Percentiles rank a stretch among this genome's conserved stretches.
Conservation (phyloP, 2,329 filamentous ascomycete species). For the Purpureocillium lavendulum region DNA sequence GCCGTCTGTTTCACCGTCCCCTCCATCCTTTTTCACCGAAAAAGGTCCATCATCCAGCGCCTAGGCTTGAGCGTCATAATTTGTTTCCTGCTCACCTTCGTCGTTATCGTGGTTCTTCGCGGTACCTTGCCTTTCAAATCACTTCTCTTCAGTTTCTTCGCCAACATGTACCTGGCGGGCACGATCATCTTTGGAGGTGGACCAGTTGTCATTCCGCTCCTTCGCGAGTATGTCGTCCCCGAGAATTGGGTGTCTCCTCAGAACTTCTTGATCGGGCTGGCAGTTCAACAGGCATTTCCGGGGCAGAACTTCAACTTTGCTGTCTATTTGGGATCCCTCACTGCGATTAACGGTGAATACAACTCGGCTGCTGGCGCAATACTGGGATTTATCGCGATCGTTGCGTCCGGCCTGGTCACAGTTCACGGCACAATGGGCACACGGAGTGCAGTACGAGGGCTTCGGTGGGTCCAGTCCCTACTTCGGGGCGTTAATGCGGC, state of each 20-base stretch:
- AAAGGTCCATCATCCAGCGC: too few relatives aligned
- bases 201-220: constrained; percentile 55
- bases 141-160: constrained; percentile 52
- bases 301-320: constrained; percentile 42
- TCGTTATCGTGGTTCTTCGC: constrained; percentile 43
- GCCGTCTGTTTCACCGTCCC: too few relatives aligned
- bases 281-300: constrained; percentile 64
- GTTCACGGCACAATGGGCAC: constrained; percentile 39
- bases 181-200: constrained; percentile 61
- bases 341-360: constrained; percentile 27
- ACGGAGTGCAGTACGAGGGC: too few relatives aligned
- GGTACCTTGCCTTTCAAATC: constrained; percentile 30
- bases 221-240: constrained; percentile 54
- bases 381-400: constrained; percentile 44
- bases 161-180: constrained; percentile 66
- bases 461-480: constrained; percentile 33
- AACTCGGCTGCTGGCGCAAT: constrained; percentile 32
- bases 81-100: constrained; percentile 48
- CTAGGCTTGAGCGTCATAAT: constrained; percentile 33
- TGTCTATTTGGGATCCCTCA: constrained; percentile 46
- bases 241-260: constrained; percentile 63
- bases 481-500: constrained; percentile 50
- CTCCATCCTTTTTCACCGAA: too few relatives aligned
- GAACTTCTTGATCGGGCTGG: constrained; percentile 66
- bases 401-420: constrained; percentile 38